Base-by-base conservation (phyloP, 306 rosid species). In the Cucumis sativus region DNA sequence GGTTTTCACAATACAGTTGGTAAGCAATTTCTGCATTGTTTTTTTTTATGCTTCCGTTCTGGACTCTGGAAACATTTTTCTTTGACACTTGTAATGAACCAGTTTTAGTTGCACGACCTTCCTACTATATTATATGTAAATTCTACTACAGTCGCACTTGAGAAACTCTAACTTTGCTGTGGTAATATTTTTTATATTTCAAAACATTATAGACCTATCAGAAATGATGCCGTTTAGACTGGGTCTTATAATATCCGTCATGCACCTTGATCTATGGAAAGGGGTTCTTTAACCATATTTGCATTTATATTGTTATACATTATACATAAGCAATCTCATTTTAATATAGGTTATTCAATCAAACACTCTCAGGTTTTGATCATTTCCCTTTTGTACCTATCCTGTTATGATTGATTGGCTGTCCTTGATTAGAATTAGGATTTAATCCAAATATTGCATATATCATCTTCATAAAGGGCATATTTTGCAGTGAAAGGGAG, bases 1-100 rank as follows among this genome's bases (percentile, higher is more conserved):
- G 88, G 88, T 49, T 78, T 84, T 37, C 87, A 75, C 75, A 91
- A 88, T 83, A 83, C 97, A 73, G 86, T 86, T 39, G 97, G 98
- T 94, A 81, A 85, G 96, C 82, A 3, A 63, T 58, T 85, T 78
- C 49, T 11, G 10, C 12, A 0, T 0, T 10, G 13, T 43, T 9
- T 83, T 54, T 18, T 30, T 55, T 66, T 71, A 70, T 79, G 51
- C 67, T 40, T 25, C 12, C 47, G 67, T 10, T 64, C 54, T 23
- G 61, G 45, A 3, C 10, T 64, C 54, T 23, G 61, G 39, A 3
- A 56, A 55, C 59, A 33, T 43, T 78, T 70, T 69, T 68, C 56
- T 41, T 28, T 17, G 25, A 65, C 8, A 28, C 56, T 45, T 43
- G 75, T 45, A 20, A 49, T 49, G 76, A 71, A 71, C 20, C 57